Evolutionary conservation across 441 rosid species (phyloP), one percentile per base, ranked within the genome.

Genomic region (Erodium texanum): DNA sequence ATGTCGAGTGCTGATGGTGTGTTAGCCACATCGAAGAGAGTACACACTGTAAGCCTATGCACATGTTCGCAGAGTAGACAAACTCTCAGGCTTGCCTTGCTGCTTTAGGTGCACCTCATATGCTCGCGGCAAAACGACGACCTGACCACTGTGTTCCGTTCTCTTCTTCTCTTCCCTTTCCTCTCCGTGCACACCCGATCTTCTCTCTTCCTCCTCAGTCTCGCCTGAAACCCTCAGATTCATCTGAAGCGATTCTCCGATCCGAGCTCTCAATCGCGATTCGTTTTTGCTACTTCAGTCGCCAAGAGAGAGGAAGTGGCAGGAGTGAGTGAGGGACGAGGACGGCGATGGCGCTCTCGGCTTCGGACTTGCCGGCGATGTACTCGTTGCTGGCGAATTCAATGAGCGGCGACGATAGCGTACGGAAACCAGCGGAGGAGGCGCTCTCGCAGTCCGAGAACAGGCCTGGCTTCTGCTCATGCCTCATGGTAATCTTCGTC

Each of bases 391-490:
- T 95, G 7, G 72, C 88, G 19, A 90, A 95, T 78, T 92, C 99
- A 68, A 83, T 95, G 97, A 90, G 97, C 81, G 85, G 85, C 54
- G 93, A 92, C 68, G 92, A 83, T 82, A 72, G 78, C 75, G 77
- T 89, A 36, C 89, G 96, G 22, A 82, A 85, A 68, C 96, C 96
- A 68, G 97, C 99, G 22, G 99, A 95, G 87, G 78, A 81, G 72
- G 92, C 97, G 81, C 87, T 95, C 9, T 76, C 93, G 64, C 89
- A 90, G 82, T 92, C 82, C 66, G 99, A 95, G 84, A 85, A 86
- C 45, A 79, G 95, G 68, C 92, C 98, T 72, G 97, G 99, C 23
- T 95, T 90, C 79, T 95, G 98, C 79, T 92, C 95, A 15, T 92
- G 98, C 77, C 85, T 95, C 23, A 85, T 95, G 99, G 99, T 92